These are phyloP conservation scores for Chrysochromulina parva DNA, from an alignment of 78 protist species.

Conservation along the genomic window DNA sequence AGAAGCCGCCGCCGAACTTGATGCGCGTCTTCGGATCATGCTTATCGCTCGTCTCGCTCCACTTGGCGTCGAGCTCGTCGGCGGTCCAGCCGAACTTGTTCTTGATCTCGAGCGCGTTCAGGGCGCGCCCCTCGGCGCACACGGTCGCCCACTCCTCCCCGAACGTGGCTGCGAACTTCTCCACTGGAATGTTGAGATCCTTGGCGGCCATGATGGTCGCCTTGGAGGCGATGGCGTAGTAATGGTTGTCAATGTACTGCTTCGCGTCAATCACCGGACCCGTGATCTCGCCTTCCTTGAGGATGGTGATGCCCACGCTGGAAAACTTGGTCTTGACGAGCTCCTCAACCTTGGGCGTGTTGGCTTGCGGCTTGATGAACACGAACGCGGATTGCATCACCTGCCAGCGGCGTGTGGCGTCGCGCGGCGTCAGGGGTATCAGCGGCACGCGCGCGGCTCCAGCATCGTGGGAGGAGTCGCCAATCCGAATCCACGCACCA, in stretches of 20 bases:
- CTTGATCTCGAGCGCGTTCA: slow-evolving; percentile 29
- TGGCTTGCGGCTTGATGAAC: slow-evolving; percentile 46
- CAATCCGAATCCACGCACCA: too few species aligned
- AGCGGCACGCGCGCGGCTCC: too few species aligned
- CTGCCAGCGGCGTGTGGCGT: too few species aligned
- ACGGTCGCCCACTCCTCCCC: slow-evolving; percentile 14
- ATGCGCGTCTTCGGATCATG: neutral
- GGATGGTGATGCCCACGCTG: neutral
- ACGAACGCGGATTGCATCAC: slow-evolving; percentile 8
- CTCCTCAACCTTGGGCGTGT: neutral
- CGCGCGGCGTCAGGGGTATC: too few species aligned
- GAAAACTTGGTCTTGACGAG: neutral
- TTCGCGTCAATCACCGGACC: slow-evolving; percentile 14
- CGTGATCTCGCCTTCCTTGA: neutral
- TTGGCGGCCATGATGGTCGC: neutral
- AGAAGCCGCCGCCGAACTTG: slow-evolving; percentile 62
- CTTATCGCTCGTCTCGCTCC: slow-evolving; percentile 1
- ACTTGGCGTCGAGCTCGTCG: neutral
- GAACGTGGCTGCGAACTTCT: neutral
- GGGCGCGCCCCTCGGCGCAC: neutral
- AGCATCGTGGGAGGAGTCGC: too few species aligned
- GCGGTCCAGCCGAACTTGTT: neutral
- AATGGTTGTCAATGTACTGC: slow-evolving; percentile 36
- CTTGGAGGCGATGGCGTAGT: slow-evolving; percentile 46
- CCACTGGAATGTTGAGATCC: slow-evolving; percentile 1